phyloP scores from a whole-genome alignment of 2,329 filamentous ascomycete genomes.

The Bipolaris sorokiniana region DNA sequence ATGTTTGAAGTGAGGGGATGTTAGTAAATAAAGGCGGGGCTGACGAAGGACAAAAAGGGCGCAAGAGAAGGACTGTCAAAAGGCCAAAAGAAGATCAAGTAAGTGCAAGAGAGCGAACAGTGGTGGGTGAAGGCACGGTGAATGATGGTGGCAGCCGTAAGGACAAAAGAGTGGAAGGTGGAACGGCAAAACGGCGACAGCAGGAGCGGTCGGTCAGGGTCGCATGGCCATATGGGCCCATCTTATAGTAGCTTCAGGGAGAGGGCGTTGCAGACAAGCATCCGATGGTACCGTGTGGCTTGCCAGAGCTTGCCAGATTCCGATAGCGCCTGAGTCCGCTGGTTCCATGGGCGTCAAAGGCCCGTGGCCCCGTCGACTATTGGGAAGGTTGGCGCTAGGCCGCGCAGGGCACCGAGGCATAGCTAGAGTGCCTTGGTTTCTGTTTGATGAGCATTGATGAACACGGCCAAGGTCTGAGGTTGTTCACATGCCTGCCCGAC shows the following conservation, averaged over 20 bases:
- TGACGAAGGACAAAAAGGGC: not conserved
- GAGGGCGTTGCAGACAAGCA: not conserved
- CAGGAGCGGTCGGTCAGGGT: not conserved
- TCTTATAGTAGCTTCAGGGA: constrained; percentile 1
- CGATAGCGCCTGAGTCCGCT: not conserved
- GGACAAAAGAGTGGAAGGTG: not conserved
- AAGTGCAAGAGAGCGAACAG: not conserved
- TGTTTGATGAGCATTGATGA: not conserved
- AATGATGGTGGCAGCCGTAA: not conserved
- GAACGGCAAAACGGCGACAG: not conserved
- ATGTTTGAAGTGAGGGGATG: constrained; percentile 6
- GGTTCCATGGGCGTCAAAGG: not conserved
- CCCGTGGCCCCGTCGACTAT: constrained; percentile 1
- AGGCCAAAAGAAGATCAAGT: not conserved
- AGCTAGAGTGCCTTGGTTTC: not conserved
- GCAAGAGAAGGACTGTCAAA: not conserved
- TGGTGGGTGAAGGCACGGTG: not conserved
- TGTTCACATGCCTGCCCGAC: not conserved
- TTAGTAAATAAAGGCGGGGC: not conserved
- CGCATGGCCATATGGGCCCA: not conserved
- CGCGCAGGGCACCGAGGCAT: not conserved
- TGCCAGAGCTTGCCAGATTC: constrained; percentile 1
- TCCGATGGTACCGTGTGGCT: constrained; percentile 1
- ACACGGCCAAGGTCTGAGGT: not conserved
- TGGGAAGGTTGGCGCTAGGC: not conserved